Evolutionary conservation across 352 stramenopile species (phyloP), one percentile per base, ranked within the genome.

Genomic region (Phytophthora pisi): DNA sequence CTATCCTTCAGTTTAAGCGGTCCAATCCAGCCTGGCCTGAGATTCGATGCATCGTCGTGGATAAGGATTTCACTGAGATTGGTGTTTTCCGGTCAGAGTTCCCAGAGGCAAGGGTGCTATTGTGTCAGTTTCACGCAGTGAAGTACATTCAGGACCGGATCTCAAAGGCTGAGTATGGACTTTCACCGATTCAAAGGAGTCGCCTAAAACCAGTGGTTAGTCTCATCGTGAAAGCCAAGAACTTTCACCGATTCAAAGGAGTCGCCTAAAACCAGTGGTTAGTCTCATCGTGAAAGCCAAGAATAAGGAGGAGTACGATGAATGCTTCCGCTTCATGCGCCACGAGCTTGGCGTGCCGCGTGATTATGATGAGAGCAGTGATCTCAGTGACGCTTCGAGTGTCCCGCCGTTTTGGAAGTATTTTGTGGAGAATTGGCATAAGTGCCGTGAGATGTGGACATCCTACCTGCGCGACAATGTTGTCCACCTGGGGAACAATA

Each of bases 251-350:
- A 9, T 38, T 38, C 31, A 38, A 11, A 9, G 31, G 0, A 11
- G 4, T 9, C 31, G 54, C 1, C 28, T 61, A 2, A 61, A 61
- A n/a, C 54, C 26, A 18, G 9, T 61, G 26, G 4, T 45, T 6
- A 61, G 54, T 26, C 54, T 61, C 3, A 45, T 53, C 6, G 54
- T 61, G 6, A 61, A 52, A 42, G 40, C 54, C 1, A 38, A 61
- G 2, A 43, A 16, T 2, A 4, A 52, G 18, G 8, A 2, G 2
- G 43, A 54, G 16, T 62, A 62, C 13, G 28, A 62, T 0, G n/a
- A 53, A 3, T 54, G 16, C 28, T 24, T 54, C 7, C 51, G 16
- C 0, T 36, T 62, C 16, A 53, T 62, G 42, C 16, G 16, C 4
- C 4, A 45, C 0, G 43, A 53, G 26, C 30, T 61, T 1, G 2